These are phyloP conservation scores for Acaromyces ingoldii DNA, from an alignment of 1,284 basidiomycete species.

Conservation along the genomic window DNA sequence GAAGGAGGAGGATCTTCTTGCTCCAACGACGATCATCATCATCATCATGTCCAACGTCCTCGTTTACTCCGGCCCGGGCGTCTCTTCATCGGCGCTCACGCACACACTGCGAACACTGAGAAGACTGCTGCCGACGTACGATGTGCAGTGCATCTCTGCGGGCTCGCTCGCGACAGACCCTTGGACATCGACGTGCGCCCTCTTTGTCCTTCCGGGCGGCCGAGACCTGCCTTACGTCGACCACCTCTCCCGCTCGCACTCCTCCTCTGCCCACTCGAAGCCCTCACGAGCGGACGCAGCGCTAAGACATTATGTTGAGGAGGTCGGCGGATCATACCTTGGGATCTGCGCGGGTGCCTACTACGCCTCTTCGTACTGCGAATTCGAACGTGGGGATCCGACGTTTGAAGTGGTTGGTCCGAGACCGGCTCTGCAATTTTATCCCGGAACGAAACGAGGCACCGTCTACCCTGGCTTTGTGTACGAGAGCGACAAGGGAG, in stretches of 20 bases:
- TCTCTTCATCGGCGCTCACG: constrained; percentile 37
- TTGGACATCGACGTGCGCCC: constrained; percentile 28
- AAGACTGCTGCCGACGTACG: constrained; percentile 30
- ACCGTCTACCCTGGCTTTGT: constrained; percentile 61
- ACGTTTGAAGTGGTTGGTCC: constrained; percentile 56
- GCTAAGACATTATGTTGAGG: constrained; percentile 63
- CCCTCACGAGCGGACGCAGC: constrained; percentile 11
- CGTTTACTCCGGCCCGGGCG: constrained; percentile 40
- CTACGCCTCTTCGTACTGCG: constrained; percentile 55
- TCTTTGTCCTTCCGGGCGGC: constrained; percentile 40
- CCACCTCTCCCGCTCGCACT: constrained; percentile 14
- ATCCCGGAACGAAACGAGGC: constrained; percentile 58
- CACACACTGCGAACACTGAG: constrained; percentile 36
- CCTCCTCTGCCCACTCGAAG: not conserved
- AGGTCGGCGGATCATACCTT: constrained; percentile 64
- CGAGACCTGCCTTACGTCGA: constrained; percentile 39
- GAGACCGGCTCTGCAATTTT: constrained; percentile 59
- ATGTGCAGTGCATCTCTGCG: constrained; percentile 34
- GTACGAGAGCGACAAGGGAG: constrained; percentile 56
- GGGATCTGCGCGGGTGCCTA: constrained; percentile 65
- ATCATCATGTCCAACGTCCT: constrained; percentile 42
- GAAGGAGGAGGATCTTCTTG: too few relatives aligned
- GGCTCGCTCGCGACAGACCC: constrained; percentile 32
- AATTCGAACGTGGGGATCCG: constrained; percentile 56
- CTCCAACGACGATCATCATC: too few relatives aligned